Evolutionary conservation across 164 flowering plant genomes (phyloP).

Genomic region (Chloranthus sessilifolius): DNA sequence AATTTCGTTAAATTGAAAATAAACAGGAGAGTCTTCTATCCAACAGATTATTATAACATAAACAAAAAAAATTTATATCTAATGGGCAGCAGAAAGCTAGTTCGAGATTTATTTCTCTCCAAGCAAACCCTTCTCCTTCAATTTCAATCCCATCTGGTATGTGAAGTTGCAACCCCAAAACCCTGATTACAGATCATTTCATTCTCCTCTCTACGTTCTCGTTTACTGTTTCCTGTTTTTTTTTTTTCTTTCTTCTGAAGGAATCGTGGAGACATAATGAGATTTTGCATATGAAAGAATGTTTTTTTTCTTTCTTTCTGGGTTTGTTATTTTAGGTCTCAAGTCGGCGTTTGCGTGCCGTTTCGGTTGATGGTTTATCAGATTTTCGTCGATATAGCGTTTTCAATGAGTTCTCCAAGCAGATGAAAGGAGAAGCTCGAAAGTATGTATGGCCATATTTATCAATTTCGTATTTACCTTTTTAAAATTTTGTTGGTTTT

Average conservation of each 20-base stretch:
- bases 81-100: slow-evolving; percentile 67
- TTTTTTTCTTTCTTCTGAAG: not conserved
- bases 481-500: not conserved
- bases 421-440: slow-evolving; percentile 58
- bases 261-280: no score
- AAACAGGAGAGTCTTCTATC: no score
- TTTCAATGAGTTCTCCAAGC: slow-evolving; percentile 72
- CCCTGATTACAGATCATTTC: no score
- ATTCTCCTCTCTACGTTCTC: not conserved
- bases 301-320: slow-evolving; percentile 8
- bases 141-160: slow-evolving; percentile 32
- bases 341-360: slow-evolving; percentile 22
- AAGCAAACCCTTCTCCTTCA: slow-evolving; percentile 27
- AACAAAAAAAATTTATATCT: no score
- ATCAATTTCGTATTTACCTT: not conserved
- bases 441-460: no score
- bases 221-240: not conserved
- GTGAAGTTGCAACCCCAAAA: no score
- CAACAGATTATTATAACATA: no score
- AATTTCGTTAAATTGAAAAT: no score
- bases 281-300: not conserved
- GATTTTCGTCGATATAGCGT: slow-evolving; percentile 57
- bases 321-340: slow-evolving; percentile 19
- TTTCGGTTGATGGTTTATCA: slow-evolving; percentile 26
- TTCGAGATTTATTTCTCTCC: slow-evolving; percentile 48